Evolutionary conservation across 768 basidiomycete species (phyloP), one percentile per base, ranked within the genome.

Genomic region (Psilocybe azurescens): DNA sequence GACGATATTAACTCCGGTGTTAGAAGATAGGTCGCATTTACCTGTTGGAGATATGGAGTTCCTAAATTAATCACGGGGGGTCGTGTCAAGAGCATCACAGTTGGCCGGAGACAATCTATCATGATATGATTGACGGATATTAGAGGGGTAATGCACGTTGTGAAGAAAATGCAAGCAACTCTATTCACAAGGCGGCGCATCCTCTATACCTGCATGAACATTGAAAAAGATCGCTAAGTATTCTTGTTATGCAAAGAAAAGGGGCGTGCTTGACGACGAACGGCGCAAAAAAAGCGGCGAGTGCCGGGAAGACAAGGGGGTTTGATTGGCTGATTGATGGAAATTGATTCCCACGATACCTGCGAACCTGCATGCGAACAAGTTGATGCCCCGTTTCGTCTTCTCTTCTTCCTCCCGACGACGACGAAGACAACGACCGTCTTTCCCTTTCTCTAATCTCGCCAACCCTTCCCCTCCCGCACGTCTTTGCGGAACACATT

Each of bases 401-500:
- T 50, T 30, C 49, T 41, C 55, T 32, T 7, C 58, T 56, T 53
- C 48, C 44, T 36, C 33, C 33, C 33, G 6, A 7, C 39, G 44
- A 29, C 41, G 58, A 62, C 65, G 61, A 60, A 61, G 59, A 63
- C 65, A 56, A 64, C 49, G 29, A 48, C 55, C 49, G 20, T 39
- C 29, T 48, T 13, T 28, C 63, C 51, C 30, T 36, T 36, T 5
- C 14, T 44, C 41, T 44, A 5, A 1, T 44, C 41, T 13, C 41
- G 11, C 33, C 33, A 7, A 0, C 6, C 33, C 36, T 46, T 53
- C 53, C 46, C 47, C 10, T 28, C 50, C 51, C 47, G 48, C 59
- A 3, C 46, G 24, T 24, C 62, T 47, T 33, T 61, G 68, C 63
- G 65, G 65, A 56, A 64, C 41, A 69, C 68, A 30, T 64, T 69